Base-by-base conservation (phyloP, 306 rosid species). In the Gastrolobium villosum region DNA sequence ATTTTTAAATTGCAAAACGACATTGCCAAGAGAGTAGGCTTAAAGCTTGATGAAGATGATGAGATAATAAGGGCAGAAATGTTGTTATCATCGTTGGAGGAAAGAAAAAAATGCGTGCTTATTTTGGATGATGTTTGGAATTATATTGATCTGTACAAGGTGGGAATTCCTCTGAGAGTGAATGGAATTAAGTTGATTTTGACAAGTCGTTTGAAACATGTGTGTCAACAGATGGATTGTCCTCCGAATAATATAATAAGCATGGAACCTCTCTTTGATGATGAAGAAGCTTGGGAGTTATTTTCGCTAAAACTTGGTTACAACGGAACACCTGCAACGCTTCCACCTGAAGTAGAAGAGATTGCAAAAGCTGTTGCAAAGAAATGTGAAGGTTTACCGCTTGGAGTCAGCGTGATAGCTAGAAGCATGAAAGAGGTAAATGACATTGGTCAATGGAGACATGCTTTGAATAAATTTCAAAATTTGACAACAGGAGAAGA, bases 81-180 rank as follows among this genome's bases (percentile, higher is more conserved):
- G 0, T 77, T 83, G 43, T 13, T 52, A 4, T n/a, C 6, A 2
- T 65, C 65, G 1, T 65, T 84, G 31, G 2, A 20, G 26, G 31
- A 1, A 39, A 73, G 0, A 31, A 30, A 30, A 2, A 64, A 77
- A 2, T 4, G 15, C 5, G 5, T 80, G 0, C 32, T 85, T 6
- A 35, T 87, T 73, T 65, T 87, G 8, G 89, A 85, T 74, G 79
- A 85, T 70, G 70, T 80, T 14, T 87, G 84, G 89, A 20, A 69
- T 0, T 45, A 69, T 35, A 61, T 87, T 34, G 43, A 55, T 55
- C 6, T 80, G 3, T 4, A 70, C n/a, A 53, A 74, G 13, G 82
- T 80, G 20, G 86, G 86, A 45, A 74, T 85, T 64, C 55, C 53
- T 10, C 6, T 5, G 0, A 6, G 1, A 14, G 15, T 10, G n/a